Evolutionary conservation across 148 eudicot species (phyloP), one percentile per base, ranked within the genome.

Genomic region (Oxyria digyna): DNA sequence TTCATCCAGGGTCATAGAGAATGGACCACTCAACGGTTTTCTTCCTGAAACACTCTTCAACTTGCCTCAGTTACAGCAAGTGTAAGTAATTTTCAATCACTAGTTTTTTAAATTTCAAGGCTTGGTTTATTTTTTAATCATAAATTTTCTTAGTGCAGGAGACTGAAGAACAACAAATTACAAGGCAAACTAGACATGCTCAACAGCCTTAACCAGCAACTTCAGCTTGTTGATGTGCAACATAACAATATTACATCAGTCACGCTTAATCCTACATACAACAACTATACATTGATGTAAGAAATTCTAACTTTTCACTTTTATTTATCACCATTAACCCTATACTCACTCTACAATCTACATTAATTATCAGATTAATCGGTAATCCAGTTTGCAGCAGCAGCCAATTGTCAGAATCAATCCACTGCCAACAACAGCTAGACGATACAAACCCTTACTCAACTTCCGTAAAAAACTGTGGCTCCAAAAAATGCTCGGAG

Each of bases 141-240:
- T 9, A 0, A 57, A 26, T 2, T 29, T 23, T 4, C n/a, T 57
- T 8, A 24, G 71, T 46, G 74, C 87, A 92, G 97, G 84, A 92
- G 79, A 80, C 38, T 92, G 83, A 92, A 66, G 74, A 89, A 85
- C 81, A 92, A 92, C 69, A 83, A 80, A 63, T 76, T 93, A 48
- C 82, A 82, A 43, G 87, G 85, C 65, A 86, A 87, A 35, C 67
- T 93, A 74, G 73, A 79, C 73, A 80, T 93, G 91, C 86, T 90
- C 2, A 72, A 81, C 55, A 72, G 74, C 76, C 73, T 80, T 26
- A 78, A 86, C 86, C 77, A 77, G 73, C 86, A 93, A 63, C 84
- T 93, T 64, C 80, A 87, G 67, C 86, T 93, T 49, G 85, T 89
- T 18, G 96, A 93, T 80, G 71, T 93, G 78, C 83, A 85, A 83